Evolutionary conservation across 129 eudicot species (phyloP), one percentile per base, ranked within the genome.

Genomic region (Rutidosis leptorrhynchoides): DNA sequence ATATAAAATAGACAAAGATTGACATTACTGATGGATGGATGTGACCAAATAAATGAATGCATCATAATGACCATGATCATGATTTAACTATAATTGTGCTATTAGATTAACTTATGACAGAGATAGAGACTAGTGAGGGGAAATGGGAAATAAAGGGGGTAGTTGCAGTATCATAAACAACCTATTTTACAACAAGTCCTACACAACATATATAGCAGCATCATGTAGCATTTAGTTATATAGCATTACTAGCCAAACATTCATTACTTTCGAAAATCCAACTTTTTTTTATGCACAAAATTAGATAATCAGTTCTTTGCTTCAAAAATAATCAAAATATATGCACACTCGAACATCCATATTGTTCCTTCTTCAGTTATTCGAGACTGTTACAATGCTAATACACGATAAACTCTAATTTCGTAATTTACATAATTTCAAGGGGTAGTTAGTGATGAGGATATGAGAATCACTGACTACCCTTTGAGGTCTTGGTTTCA

Each of bases 21-120:
- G 30, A 30, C 69, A 64, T 64, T 29, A 30, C 30, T 60, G 78
- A 65, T 74, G 54, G 73, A 57, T 58, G 53, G 67, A 74, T 29
- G 42, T 12, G 52, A 55, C 61, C n/a, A 57, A 56, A 65, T 55
- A 56, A 64, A 64, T n/a, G 0, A 49, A 17, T 12, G 46, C 46
- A 11, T 40, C 46, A 12, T 35, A 11, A 35, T 8, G 8, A 8
- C 9, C 42, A 33, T 29, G 6, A 43, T 55, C 64, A 72, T 73
- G 49, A 73, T 73, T 55, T 73, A 11, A 14, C 4, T 42, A 64
- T 73, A 64, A 64, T 73, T 65, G 78, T 42, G 66, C 51, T 23
- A 15, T 65, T 65, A 40, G 66, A 73, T 73, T 56, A 53, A 73
- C 60, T 40, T 55, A 65, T 72, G 71, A 73, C 55, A 21, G 65